Conservation (phyloP, 768 basidiomycete species). For the Clitopilus passeckerianus region DNA sequence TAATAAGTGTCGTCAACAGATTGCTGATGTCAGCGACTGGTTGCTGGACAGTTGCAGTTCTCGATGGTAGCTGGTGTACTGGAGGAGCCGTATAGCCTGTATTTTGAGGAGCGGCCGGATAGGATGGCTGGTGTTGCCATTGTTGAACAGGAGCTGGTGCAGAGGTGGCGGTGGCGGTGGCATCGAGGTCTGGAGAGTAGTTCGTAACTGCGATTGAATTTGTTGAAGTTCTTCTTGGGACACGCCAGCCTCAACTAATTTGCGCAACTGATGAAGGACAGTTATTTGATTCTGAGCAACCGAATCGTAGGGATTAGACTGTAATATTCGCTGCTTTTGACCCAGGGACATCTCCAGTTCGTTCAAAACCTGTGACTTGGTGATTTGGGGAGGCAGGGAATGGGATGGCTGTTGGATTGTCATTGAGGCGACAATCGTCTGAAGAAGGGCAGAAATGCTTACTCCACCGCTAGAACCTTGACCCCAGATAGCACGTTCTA, state of each 20-base stretch:
- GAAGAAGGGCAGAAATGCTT: slow-evolving; percentile 18
- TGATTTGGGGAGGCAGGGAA: slow-evolving; percentile 42
- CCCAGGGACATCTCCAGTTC: slow-evolving; percentile 80
- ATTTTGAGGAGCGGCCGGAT: slow-evolving; percentile 5
- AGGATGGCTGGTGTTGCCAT: slow-evolving; percentile 15
- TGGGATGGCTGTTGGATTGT: slow-evolving; percentile 20
- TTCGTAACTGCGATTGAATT: slow-evolving; percentile 67
- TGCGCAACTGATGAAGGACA: slow-evolving; percentile 73
- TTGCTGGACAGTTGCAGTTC: slow-evolving; percentile 24
- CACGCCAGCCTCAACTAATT: slow-evolving; percentile 73
- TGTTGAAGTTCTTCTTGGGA: slow-evolving; percentile 76
- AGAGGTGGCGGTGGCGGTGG: slow-evolving; percentile 26
- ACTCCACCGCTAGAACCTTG: slow-evolving; percentile 39
- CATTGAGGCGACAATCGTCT: neutral
- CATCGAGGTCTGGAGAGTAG: slow-evolving; percentile 19
- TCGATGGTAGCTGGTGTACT: slow-evolving; percentile 5
- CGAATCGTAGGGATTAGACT: slow-evolving; percentile 69
- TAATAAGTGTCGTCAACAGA: slow-evolving; percentile 64
- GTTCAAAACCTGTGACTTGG: slow-evolving; percentile 74
- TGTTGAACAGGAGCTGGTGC: slow-evolving; percentile 10
- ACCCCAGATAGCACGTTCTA: slow-evolving; percentile 85
- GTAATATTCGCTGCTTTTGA: slow-evolving; percentile 72
- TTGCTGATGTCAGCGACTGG: slow-evolving; percentile 39
- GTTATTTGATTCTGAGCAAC: slow-evolving; percentile 66
- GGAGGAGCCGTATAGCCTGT: neutral